Conservation (phyloP, 2,329 filamentous ascomycete genomes). For the Simplicillium sp. region DNA sequence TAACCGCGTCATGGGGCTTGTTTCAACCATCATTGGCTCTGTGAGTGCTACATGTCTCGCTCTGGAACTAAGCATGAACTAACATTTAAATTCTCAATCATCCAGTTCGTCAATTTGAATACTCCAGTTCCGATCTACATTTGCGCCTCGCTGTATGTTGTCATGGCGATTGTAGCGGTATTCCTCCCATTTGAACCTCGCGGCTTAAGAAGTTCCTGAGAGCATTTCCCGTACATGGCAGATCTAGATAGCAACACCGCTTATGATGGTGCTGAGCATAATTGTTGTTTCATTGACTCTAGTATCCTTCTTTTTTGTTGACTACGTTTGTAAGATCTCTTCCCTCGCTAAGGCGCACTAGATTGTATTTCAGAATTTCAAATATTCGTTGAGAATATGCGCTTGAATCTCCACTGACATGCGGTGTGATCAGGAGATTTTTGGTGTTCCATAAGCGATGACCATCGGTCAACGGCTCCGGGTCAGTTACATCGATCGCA, state of each 20-base stretch:
- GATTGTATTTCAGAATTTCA: constrained; percentile 31
- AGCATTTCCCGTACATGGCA: too few relatives aligned
- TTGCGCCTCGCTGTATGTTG: constrained; percentile 49
- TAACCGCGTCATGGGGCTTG: constrained; percentile 46
- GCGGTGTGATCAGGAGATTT: constrained; percentile 56
- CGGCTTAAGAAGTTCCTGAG: constrained; percentile 21
- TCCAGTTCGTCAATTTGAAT: constrained; percentile 7
- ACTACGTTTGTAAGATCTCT: constrained; percentile 29
- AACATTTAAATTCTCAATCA: not conserved
- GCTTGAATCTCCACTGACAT: constrained; percentile 33
- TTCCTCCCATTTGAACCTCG: constrained; percentile 53
- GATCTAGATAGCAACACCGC: too few relatives aligned
- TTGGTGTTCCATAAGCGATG: constrained; percentile 60
- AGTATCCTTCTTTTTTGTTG: constrained; percentile 23
- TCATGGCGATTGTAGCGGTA: constrained; percentile 43
- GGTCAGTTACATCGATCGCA: constrained; percentile 70
- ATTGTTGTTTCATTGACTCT: too few relatives aligned
- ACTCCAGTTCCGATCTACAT: constrained; percentile 51
- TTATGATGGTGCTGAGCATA: too few relatives aligned
- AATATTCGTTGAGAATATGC: constrained; percentile 29
- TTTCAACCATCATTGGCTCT: constrained; percentile 27
- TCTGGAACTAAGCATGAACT: too few relatives aligned
- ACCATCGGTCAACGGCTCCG: constrained; percentile 62
- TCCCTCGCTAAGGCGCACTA: constrained; percentile 26
- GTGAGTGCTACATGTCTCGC: constrained; percentile 46